Base-by-base conservation (phyloP, 306 rosid genomes). In the Oemleria cerasiformis region DNA sequence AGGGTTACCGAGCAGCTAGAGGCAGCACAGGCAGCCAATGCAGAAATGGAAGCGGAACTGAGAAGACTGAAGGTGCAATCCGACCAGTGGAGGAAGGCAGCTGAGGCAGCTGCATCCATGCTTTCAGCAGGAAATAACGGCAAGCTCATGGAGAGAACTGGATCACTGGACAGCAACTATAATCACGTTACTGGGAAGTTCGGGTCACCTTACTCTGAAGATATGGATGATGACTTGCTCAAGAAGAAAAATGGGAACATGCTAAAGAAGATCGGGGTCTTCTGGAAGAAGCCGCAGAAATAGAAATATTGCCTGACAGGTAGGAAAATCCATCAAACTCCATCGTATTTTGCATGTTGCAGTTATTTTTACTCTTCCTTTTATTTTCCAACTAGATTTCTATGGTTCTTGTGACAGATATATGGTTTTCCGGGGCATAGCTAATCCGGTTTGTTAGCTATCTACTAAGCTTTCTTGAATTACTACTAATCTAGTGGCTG, bases 31-130 rank as follows among this genome's bases (percentile, higher is more conserved):
- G 87, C 71, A 21, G 89, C 84, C 7, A 89, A 83, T 63, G 80
- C 81, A 1, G 97, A 95, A 68, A 80, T 86, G 91, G 99, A 91
- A 79, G 81, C 86, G 0, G 99, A 95, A 67, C 71, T 95, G 63
- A 85, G 96, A 84, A 87, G 84, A 78, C 75, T 95, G 17, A 91
- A 87, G 79, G 97, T 95, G 65, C 99, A 95, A 70, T 88, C 96
- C 15, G 96, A 91, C 76, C 99, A 95, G 61, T 95, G 96, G 97
- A 91, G 97, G 76, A 95, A 95, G 69, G 99, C 99, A 7, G 99
- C 99, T 3, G 99, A 95, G 63, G 97, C 99, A 1, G 99, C 99
- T 12, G 97, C 97, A 4, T 56, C 99, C n/a, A 92, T 91, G 84
- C 87, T 95, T 65, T 87, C 99, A 6, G 85, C 91, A 0, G 97